Conservation (phyloP, 2,329 filamentous ascomycete genomes). For the Trichoderma aggressivum region DNA sequence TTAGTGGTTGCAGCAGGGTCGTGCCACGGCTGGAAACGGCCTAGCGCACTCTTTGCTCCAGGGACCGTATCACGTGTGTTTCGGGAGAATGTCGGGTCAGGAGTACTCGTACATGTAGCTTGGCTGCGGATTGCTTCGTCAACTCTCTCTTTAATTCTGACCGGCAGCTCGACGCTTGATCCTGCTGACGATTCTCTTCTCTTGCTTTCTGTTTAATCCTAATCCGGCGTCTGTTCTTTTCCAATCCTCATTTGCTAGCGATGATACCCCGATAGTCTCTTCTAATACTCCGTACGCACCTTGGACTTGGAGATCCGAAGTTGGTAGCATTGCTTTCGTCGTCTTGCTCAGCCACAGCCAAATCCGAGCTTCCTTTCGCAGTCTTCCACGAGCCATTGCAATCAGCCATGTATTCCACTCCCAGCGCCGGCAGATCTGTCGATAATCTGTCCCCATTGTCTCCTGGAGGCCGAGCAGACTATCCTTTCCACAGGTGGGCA, state of each 20-base stretch:
- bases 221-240: slow-evolving; percentile 5
- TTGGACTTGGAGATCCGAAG: slow-evolving; percentile 18
- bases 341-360: not conserved
- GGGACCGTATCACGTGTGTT: slow-evolving; percentile 12
- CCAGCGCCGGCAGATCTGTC: slow-evolving; percentile 60
- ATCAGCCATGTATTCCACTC: slow-evolving; percentile 57
- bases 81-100: not conserved
- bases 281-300: not conserved
- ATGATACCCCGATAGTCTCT: slow-evolving; percentile 42
- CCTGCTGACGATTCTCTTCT: not conserved
- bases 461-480: slow-evolving; percentile 50
- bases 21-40: not conserved
- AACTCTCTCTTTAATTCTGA: not conserved
- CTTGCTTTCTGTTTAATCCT: not conserved
- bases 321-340: not conserved
- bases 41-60: not conserved
- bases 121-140: not conserved
- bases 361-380: not conserved
- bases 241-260: slow-evolving; percentile 30
- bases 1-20: slow-evolving; percentile 30
- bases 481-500: slow-evolving; percentile 56
- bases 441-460: slow-evolving; percentile 60
- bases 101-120: not conserved
- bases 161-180: not conserved
- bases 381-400: slow-evolving; percentile 4